Evolutionary conservation across 2,329 filamentous ascomycete genomes (phyloP).

Genomic region (Metarhizium robertsii): DNA sequence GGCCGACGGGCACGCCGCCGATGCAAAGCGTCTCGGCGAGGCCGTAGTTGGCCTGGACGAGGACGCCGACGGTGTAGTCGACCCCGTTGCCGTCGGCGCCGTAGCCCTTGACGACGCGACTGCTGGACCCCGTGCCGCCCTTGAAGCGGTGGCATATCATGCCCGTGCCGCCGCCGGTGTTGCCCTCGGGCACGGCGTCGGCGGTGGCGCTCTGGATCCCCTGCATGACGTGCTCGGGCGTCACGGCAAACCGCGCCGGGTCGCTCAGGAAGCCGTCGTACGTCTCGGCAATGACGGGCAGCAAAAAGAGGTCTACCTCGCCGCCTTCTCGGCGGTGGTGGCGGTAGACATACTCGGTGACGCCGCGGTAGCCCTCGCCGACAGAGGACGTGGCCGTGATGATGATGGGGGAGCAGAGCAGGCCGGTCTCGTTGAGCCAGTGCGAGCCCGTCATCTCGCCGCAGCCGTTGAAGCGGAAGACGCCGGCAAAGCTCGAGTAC

Average conservation of each 20-base stretch:
- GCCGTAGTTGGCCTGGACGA: conserved; percentile 61
- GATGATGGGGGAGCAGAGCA: conserved; percentile 49
- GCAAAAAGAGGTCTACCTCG: conserved; percentile 41
- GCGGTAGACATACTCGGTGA: conserved; percentile 45
- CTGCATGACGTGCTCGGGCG: conserved; percentile 40
- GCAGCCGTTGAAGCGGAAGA: conserved; percentile 55
- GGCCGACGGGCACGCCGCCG: conserved; percentile 51
- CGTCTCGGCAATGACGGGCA: conserved; percentile 53
- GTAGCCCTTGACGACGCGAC: conserved; percentile 42
- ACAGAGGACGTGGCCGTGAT: conserved; percentile 50
- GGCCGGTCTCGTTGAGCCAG: conserved; percentile 52
- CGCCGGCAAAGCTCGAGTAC: conserved; percentile 35
- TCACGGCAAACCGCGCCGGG: conserved; percentile 43
- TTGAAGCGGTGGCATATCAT: conserved; percentile 60
- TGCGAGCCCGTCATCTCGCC: conserved; percentile 54
- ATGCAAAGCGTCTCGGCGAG: conserved; percentile 45
- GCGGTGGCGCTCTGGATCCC: conserved; percentile 42
- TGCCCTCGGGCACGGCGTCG: conserved; percentile 49
- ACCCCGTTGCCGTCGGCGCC: conserved; percentile 21
- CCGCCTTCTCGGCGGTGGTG: conserved; percentile 32
- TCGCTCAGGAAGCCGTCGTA: conserved; percentile 55
- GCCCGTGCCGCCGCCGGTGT: conserved; percentile 56
- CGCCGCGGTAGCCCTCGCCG: conserved; percentile 48
- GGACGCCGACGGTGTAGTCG: conserved; percentile 48
- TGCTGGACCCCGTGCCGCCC: conserved; percentile 55